Percentiles rank a stretch among this genome's conserved stretches.
These are phyloP conservation scores for Microsporum ferrugineum DNA, from an alignment of 2,329 filamentous ascomycete species.

Conservation along the genomic window DNA sequence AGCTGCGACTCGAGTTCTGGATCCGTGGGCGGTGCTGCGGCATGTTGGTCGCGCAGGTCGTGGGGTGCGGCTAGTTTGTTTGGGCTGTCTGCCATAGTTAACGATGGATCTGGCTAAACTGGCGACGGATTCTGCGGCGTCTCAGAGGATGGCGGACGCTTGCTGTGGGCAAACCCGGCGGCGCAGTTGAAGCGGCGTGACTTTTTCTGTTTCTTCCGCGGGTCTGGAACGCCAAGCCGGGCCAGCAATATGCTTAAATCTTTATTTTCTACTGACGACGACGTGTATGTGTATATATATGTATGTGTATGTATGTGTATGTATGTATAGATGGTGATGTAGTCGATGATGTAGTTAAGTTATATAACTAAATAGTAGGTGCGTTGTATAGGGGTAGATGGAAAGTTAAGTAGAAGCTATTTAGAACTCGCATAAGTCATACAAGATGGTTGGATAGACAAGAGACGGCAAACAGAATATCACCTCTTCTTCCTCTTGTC, in stretches of 20 bases:
- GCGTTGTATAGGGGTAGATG: no score
- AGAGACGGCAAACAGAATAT: neutral
- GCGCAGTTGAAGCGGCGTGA: slow-evolving; percentile 11
- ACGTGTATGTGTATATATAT: neutral
- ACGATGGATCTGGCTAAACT: neutral
- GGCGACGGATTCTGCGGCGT: slow-evolving; percentile 1
- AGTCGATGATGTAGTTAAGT: no score
- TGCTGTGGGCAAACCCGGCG: neutral
- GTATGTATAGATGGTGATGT: neutral
- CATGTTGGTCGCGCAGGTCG: neutral
- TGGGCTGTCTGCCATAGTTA: neutral
- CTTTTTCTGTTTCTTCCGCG: slow-evolving; percentile 5
- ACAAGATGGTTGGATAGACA: no score
- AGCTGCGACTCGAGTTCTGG: slow-evolving; percentile 5
- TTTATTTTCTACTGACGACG: slow-evolving; percentile 20
- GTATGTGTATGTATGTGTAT: neutral
- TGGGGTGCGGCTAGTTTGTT: neutral
- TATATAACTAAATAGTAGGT: no score
- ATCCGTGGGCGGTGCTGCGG: neutral
- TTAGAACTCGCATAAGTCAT: no score
- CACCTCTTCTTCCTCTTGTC: slow-evolving; percentile 34
- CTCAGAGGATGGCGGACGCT: neutral
- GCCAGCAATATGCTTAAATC: neutral
- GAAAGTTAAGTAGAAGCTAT: no score
- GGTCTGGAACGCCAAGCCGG: neutral